Evolutionary conservation across 1,284 basidiomycete genomes (phyloP).

Genomic region (Cryptococcus sp.): DNA sequence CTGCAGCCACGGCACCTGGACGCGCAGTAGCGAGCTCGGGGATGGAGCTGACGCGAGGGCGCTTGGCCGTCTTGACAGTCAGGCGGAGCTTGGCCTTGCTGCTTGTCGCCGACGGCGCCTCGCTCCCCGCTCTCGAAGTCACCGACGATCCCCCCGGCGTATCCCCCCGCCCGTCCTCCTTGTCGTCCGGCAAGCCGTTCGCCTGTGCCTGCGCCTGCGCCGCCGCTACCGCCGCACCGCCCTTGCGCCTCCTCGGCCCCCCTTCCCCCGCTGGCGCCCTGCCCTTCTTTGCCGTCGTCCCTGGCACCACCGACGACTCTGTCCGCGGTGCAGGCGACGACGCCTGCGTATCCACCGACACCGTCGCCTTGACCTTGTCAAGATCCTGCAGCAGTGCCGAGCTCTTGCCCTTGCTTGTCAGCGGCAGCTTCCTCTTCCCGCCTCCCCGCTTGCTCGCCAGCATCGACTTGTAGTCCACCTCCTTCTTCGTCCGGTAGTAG

Average conservation of each 20-base stretch:
- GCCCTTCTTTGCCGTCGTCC: slow-evolving; percentile 10
- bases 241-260: slow-evolving; percentile 11
- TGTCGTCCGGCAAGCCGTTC: slow-evolving; percentile 7
- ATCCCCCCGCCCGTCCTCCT: slow-evolving; percentile 8
- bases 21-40: slow-evolving; percentile 1
- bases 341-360: slow-evolving; percentile 5
- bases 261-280: slow-evolving; percentile 4
- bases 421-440: slow-evolving; percentile 57
- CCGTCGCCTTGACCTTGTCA: slow-evolving; percentile 32
- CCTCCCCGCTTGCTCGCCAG: slow-evolving; percentile 56
- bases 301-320: slow-evolving; percentile 13
- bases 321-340: slow-evolving; percentile 1
- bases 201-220: background rate
- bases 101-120: slow-evolving; percentile 22
- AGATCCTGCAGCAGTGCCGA: slow-evolving; percentile 42
- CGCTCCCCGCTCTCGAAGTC: slow-evolving; percentile 31
- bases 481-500: slow-evolving; percentile 95
- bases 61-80: slow-evolving; percentile 32
- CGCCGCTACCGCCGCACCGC: slow-evolving; percentile 6
- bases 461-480: slow-evolving; percentile 70
- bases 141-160: slow-evolving; percentile 10
- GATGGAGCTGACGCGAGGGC: slow-evolving; percentile 35
- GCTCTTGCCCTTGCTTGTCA: slow-evolving; percentile 39
- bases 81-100: slow-evolving; percentile 30
- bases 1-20: background rate